phyloP scores from a whole-genome alignment of 1,284 basidiomycete species.

The Marasmius sp. region DNA sequence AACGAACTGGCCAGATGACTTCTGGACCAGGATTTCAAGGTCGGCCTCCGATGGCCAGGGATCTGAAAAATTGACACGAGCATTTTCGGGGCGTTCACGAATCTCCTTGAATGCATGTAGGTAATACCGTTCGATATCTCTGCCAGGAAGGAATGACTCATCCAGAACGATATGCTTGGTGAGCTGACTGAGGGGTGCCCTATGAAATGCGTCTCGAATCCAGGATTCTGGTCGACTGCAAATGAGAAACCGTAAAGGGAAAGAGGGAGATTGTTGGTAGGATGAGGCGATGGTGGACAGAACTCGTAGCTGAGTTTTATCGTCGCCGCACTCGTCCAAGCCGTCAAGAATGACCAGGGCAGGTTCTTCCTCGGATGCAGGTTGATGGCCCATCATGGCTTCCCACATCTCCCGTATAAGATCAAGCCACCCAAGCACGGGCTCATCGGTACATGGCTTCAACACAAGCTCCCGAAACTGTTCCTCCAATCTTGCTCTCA shows the following conservation, averaged over 20 bases:
- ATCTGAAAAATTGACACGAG: background rate
- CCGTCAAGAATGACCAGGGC: background rate
- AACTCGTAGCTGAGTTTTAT: background rate
- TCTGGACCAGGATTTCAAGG: constrained; percentile 19
- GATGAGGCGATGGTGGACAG: background rate
- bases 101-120: background rate
- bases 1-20: constrained; percentile 24
- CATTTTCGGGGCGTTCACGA: background rate
- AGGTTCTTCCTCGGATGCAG: background rate
- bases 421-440: too few species aligned
- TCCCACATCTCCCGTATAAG: too few species aligned
- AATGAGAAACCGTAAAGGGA: constrained; percentile 25
- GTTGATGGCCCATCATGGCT: too few species aligned
- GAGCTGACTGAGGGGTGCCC: background rate
- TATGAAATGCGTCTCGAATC: constrained; percentile 4
- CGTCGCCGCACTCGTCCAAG: background rate
- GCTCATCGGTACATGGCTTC: background rate
- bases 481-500: background rate
- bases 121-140: background rate
- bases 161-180: background rate
- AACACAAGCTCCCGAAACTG: background rate
- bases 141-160: background rate
- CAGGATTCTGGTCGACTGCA: constrained; percentile 23
- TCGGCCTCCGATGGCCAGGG: constrained; percentile 19
- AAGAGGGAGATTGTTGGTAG: background rate